Conservation (phyloP, 2,329 filamentous ascomycete genomes). For the Capronia coronata region DNA sequence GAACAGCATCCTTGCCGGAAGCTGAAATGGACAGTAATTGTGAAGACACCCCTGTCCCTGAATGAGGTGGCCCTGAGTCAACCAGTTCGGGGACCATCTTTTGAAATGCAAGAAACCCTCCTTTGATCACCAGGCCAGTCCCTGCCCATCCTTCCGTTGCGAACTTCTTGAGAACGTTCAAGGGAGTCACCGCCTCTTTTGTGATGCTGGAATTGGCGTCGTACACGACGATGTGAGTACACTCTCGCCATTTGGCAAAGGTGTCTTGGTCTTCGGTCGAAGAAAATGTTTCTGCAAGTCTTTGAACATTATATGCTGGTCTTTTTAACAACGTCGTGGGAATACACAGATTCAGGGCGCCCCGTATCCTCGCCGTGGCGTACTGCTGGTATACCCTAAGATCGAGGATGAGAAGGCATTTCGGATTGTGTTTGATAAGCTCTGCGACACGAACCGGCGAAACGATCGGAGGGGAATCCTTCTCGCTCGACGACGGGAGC, state of each 20-base stretch:
- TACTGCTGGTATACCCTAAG: conserved; percentile 82
- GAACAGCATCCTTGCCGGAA: conserved; percentile 53
- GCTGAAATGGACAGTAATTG: conserved; percentile 49
- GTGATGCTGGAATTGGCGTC: conserved; percentile 69
- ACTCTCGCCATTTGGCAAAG: conserved; percentile 70
- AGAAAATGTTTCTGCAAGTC: conserved; percentile 80
- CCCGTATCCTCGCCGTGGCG: conserved; percentile 63
- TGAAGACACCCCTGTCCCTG: conserved; percentile 35
- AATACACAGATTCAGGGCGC: conserved; percentile 88
- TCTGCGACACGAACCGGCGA: conserved; percentile 50
- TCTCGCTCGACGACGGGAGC: conserved; percentile 46
- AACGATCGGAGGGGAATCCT: conserved; percentile 47
- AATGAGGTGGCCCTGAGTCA: conserved; percentile 43
- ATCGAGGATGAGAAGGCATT: conserved; percentile 67
- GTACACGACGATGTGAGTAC: conserved; percentile 77
- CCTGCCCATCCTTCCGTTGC: conserved; percentile 74
- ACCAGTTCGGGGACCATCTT: conserved; percentile 59
- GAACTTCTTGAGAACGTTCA: conserved; percentile 93
- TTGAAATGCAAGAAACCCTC: conserved; percentile 72
- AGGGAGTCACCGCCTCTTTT: conserved; percentile 71
- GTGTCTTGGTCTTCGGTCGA: conserved; percentile 60
- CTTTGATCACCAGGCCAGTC: conserved; percentile 65
- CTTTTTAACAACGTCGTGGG: conserved; percentile 89
- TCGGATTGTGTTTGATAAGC: conserved; percentile 47
- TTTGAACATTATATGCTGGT: conserved; percentile 81